These are phyloP conservation scores for Lotus japonicus DNA, from an alignment of 306 rosid species.

Conservation along the genomic window DNA sequence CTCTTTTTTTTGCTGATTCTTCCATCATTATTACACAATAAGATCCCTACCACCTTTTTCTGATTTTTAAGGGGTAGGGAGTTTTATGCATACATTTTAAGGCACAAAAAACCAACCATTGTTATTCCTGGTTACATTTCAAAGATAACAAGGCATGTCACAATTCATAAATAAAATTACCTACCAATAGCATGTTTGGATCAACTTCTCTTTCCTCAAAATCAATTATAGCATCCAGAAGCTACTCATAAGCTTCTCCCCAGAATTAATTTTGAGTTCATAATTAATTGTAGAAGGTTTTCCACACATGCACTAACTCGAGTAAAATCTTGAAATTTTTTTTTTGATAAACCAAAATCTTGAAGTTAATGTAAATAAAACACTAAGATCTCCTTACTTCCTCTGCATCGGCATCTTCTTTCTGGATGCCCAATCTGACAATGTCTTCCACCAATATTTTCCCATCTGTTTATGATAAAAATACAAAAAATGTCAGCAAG, in stretches of 20 bases:
- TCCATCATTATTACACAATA: neutral
- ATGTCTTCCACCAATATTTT: slow-evolving; percentile 44
- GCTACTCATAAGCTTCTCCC: too few relatives aligned
- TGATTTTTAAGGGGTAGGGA: neutral
- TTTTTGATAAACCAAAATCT: too few relatives aligned
- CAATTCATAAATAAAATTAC: neutral
- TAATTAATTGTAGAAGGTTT: too few relatives aligned
- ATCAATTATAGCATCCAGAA: too few relatives aligned
- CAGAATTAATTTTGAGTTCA: too few relatives aligned
- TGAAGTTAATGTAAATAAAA: neutral
- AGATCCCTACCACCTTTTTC: neutral
- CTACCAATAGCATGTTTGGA: too few relatives aligned
- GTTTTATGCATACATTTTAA: neutral
- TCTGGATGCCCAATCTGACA: slow-evolving; percentile 29
- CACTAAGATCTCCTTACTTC: slow-evolving; percentile 23
- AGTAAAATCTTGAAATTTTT: too few relatives aligned
- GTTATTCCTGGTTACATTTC: neutral
- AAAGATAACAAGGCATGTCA: neutral
- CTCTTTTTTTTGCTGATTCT: neutral
- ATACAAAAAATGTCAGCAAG: neutral
- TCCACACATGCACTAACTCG: neutral
- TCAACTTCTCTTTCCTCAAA: too few relatives aligned
- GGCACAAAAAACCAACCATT: neutral
- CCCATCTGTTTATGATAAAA: slow-evolving; percentile 28
- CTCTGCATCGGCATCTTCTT: slow-evolving; percentile 18